Base-by-base conservation (phyloP, 2,329 filamentous ascomycete genomes). In the Chalara sp. region DNA sequence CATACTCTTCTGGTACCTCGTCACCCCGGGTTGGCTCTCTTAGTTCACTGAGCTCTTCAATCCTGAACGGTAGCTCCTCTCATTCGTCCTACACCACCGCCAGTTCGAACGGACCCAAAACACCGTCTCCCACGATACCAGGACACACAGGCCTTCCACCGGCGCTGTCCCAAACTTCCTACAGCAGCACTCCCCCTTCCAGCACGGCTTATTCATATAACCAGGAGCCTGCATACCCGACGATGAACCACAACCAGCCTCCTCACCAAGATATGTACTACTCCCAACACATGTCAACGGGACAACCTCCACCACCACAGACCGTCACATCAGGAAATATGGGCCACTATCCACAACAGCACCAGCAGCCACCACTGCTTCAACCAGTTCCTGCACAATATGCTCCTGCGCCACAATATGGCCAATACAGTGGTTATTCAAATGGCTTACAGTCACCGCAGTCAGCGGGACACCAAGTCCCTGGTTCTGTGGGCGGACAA, bases 261-360 rank as follows among this genome's bases (percentile, higher is more conserved):
- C 79, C 80, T 62, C 80, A 83, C 64, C 76, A 83, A 60, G 92
- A 95, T 62, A 87, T 95, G 84, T 93, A 95, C 69, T 90, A 93
- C 65, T 79, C 84, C 66, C 73, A 78, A 62, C 87, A 93, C 70
- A 84, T 95, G 75, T 87, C 87, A 61, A 80, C 84, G 59, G 85
- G 84, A 54, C 87, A 88, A 67, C 77, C 83, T 53, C 87, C 86
- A 62, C 76, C 83, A 53, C 84, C 87, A 7, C 86, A 90, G 67
- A 83, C 87, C 28, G 86, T 87, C 44, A 86, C 89, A 11, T 87
- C 89, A 0, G 76, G 83, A 53, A 78, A 76, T 47, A 78, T 95
- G 68, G 74, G 80, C 43, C 87, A 91, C 60, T 95, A 96, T 68
- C 74, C 81, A n/a, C 83, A 85, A 51, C 87, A 87, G 59, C 76